Conservation (phyloP, 1,284 basidiomycete species). For the Rugosomyces carneus region DNA sequence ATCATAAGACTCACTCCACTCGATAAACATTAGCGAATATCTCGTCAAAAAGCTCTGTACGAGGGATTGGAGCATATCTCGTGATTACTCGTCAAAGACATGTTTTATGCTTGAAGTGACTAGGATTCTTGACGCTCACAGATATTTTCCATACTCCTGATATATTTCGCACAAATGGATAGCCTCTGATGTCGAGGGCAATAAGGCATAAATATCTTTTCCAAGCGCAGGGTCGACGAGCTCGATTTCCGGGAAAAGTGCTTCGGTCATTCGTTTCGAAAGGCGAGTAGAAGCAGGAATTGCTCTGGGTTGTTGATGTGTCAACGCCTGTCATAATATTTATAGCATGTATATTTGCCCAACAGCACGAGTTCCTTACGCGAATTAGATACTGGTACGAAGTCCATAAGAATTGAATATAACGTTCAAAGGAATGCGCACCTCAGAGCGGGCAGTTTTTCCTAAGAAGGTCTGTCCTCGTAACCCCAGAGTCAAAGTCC, state of each 20-base stretch:
- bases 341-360: not conserved
- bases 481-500: slow-evolving; percentile 55
- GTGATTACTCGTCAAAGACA: slow-evolving; percentile 1
- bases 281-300: slow-evolving; percentile 24
- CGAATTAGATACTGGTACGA: slow-evolving; percentile 32
- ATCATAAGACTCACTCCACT: slow-evolving; percentile 29
- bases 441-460: slow-evolving; percentile 59
- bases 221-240: slow-evolving; percentile 27
- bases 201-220: slow-evolving; percentile 33
- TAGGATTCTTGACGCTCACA: slow-evolving; percentile 30
- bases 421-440: slow-evolving; percentile 20
- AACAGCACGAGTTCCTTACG: slow-evolving; percentile 25
- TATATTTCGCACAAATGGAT: slow-evolving; percentile 49
- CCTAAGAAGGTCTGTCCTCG: slow-evolving; percentile 55
- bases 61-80: slow-evolving; percentile 32
- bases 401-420: not conserved
- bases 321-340: slow-evolving; percentile 14
- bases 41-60: slow-evolving; percentile 45
- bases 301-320: slow-evolving; percentile 18
- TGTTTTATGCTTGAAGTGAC: not conserved
- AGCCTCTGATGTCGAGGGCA: slow-evolving; percentile 50
- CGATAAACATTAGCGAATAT: slow-evolving; percentile 42
- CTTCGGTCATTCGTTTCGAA: slow-evolving; percentile 16
- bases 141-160: slow-evolving; percentile 43
- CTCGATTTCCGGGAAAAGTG: slow-evolving; percentile 19